Conservation (phyloP, 306 rosid species). For the Pterocarpus santalinus region DNA sequence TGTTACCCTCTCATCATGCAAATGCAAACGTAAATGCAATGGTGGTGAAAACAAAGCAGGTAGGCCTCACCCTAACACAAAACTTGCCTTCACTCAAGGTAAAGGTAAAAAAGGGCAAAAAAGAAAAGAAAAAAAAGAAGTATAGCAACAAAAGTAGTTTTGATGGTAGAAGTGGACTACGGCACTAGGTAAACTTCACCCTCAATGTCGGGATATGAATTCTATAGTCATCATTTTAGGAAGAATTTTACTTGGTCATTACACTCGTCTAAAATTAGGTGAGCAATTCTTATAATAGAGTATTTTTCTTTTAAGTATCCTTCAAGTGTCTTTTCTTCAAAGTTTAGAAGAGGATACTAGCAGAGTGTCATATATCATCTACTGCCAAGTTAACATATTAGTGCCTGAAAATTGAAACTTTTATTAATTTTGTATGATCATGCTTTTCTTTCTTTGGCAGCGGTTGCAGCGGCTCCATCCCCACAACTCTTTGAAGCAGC, state of each 20-base stretch:
- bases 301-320: too few species aligned
- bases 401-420: conserved; percentile 3
- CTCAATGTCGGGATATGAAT: too few species aligned
- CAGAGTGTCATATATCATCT: too few species aligned
- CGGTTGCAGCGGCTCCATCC: conserved; percentile 63
- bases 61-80: conserved; percentile 69
- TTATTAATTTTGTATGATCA: background rate
- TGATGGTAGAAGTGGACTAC: too few species aligned
- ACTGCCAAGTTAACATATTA: conserved; percentile 2
- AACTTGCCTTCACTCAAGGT: conserved; percentile 52
- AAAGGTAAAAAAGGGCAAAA: conserved; percentile 59
- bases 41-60: conserved; percentile 67
- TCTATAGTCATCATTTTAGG: too few species aligned
- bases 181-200: too few species aligned
- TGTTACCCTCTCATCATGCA: conserved; percentile 43
- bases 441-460: conserved; percentile 42
- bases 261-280: too few species aligned
- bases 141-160: too few species aligned
- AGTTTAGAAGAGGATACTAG: too few species aligned
- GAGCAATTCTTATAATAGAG: too few species aligned
- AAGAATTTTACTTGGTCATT: too few species aligned
- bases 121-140: too few species aligned
- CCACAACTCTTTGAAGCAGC: conserved; percentile 75
- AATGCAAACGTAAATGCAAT: conserved; percentile 8
- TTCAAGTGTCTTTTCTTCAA: background rate